phyloP scores from a whole-genome alignment of 2,329 filamentous ascomycete species.

The Penicillium sp. region DNA sequence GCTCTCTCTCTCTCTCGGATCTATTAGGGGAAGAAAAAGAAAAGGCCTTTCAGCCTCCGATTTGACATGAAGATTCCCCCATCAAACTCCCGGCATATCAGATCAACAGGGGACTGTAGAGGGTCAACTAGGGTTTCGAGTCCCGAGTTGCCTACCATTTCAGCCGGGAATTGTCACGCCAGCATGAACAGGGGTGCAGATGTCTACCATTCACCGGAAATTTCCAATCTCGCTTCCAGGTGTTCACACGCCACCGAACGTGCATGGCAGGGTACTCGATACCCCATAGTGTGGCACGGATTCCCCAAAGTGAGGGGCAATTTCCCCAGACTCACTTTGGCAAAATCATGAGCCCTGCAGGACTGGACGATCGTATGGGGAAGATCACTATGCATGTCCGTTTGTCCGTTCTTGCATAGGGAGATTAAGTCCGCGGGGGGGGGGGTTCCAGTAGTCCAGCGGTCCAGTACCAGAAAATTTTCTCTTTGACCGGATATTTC shows the following conservation, averaged over 20 bases:
- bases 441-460: not conserved
- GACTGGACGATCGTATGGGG: conserved; percentile 15
- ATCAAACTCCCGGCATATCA: conserved; percentile 15
- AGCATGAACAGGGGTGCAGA: conserved; percentile 11
- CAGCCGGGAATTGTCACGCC: conserved; percentile 16
- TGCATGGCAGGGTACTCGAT: not conserved
- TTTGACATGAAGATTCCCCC: not conserved
- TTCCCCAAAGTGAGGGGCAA: conserved; percentile 12
- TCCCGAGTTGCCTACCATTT: conserved; percentile 1
- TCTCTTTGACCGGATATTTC: not conserved
- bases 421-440: not conserved
- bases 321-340: conserved; percentile 11
- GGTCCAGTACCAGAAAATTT: not conserved
- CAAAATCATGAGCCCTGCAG: conserved; percentile 11
- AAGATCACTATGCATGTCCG: not conserved
- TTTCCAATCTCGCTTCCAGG: conserved; percentile 10
- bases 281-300: not conserved
- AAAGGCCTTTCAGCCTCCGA: not conserved
- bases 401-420: not conserved
- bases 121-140: not conserved
- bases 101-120: not conserved
- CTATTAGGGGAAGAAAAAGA: not conserved
- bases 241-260: conserved; percentile 13
- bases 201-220: not conserved
- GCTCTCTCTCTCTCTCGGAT: not conserved